Percentiles rank a stretch among this genome's conserved stretches.
phyloP scores from a whole-genome alignment of 78 protist genomes.

The Dictyostelium firmibasis region DNA sequence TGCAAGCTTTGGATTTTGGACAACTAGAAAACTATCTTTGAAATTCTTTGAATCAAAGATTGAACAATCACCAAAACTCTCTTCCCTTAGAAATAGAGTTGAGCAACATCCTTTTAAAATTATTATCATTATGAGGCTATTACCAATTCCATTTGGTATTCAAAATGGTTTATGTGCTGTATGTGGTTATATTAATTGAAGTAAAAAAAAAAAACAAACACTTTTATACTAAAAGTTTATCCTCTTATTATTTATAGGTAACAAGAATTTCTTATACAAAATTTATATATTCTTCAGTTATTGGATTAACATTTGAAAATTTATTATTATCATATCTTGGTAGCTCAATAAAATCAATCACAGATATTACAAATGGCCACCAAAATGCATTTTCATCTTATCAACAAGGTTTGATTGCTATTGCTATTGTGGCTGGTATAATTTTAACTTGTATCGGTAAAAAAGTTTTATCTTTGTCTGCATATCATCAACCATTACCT shows the following conservation, averaged over 20 bases:
- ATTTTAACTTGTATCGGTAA: constrained; percentile 21
- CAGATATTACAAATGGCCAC: constrained; percentile 54
- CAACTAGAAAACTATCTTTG: constrained; percentile 14
- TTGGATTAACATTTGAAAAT: constrained; percentile 71
- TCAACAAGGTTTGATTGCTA: constrained; percentile 29
- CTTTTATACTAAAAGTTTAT: too few relatives aligned
- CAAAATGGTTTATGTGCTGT: constrained; percentile 68
- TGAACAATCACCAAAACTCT: constrained; percentile 53
- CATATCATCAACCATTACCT: neutral
- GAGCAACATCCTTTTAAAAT: constrained; percentile 65
- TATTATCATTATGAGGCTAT: constrained; percentile 34
- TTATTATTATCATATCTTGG: constrained; percentile 48
- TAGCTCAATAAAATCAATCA: neutral
- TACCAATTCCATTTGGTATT: constrained; percentile 70
- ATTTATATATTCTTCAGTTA: constrained; percentile 56
- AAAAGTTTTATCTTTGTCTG: neutral
- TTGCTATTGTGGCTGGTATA: constrained; percentile 41
- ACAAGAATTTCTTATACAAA: constrained; percentile 70
- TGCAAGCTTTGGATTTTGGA: constrained; percentile 64
- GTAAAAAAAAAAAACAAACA: neutral
- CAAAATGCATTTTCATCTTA: constrained; percentile 31
- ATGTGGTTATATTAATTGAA: neutral
- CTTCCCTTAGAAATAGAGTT: constrained; percentile 26
- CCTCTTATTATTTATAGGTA: neutral
- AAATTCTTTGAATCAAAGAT: constrained; percentile 63